A percentile compares a stretch with the other conserved stretches of the same genome.
Conservation (phyloP, 441 rosid genomes). For the Hypseocharis bilobata region DNA sequence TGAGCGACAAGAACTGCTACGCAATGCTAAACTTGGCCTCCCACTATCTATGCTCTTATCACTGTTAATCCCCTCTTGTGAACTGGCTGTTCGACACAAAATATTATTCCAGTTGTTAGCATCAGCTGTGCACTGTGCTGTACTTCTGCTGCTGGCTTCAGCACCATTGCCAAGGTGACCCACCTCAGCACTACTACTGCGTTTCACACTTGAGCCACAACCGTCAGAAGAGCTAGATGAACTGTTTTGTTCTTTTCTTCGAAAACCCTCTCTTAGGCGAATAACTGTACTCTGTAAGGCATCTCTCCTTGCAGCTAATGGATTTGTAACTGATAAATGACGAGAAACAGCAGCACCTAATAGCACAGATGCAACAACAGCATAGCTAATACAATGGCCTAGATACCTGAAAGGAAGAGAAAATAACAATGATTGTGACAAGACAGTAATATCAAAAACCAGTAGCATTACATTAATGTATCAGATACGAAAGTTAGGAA, state of each 20-base stretch:
- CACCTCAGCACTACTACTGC: conserved; percentile 84
- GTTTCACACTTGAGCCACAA: conserved; percentile 93
- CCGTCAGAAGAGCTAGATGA: conserved; percentile 99
- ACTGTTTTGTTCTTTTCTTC: conserved; percentile 79
- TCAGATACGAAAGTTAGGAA: conserved; percentile 21
- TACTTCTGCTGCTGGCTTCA: conserved; percentile 49
- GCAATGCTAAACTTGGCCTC: conserved; percentile 84
- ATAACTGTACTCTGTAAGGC: conserved; percentile 93
- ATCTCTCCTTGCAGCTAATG: conserved; percentile 93
- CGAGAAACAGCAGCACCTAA: conserved; percentile 96
- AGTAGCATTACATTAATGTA: conserved; percentile 3
- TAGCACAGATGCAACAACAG: conserved; percentile 90
- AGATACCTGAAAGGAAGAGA: conserved; percentile 62
- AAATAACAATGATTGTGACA: conserved; percentile 14
- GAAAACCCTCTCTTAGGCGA: conserved; percentile 95
- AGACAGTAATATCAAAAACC: conserved; percentile 15
- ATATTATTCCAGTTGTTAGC: conserved; percentile 48
- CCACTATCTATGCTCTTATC: conserved; percentile 96
- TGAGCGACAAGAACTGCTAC: conserved; percentile 85
- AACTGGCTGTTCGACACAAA: conserved; percentile 58
- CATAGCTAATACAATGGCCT: conserved; percentile 96
- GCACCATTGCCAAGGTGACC: conserved; percentile 56
- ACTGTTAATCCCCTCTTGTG: conserved; percentile 73
- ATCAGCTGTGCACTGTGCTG: conserved; percentile 45
- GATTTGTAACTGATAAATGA: conserved; percentile 79